These are phyloP conservation scores for Hammondia hammondi DNA, from an alignment of 169 alveolate genomes.

Conservation along the genomic window DNA sequence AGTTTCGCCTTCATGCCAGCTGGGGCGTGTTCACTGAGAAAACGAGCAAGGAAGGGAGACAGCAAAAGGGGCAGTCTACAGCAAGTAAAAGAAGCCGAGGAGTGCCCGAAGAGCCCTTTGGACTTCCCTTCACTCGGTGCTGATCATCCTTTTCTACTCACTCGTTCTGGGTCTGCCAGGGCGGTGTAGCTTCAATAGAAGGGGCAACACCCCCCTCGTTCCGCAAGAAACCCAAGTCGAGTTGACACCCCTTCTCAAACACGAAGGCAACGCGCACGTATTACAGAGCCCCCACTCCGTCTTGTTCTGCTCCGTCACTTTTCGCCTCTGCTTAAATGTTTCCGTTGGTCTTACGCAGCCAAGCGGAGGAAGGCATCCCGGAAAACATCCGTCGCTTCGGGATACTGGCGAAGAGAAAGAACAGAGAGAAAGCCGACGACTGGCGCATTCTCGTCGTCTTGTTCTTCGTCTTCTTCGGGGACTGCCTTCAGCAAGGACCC, in stretches of 20 bases:
- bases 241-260: neutral
- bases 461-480: neutral
- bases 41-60: neutral
- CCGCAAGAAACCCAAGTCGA: no score
- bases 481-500: constrained; percentile 36
- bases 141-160: neutral
- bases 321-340: no score
- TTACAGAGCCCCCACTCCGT: no score
- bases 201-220: no score
- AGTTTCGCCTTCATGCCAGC: constrained; percentile 9
- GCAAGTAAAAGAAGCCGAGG: neutral
- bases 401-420: constrained; percentile 7
- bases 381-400: neutral
- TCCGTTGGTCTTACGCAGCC: neutral
- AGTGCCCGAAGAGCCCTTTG: neutral
- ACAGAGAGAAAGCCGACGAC: constrained; percentile 31
- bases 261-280: no score
- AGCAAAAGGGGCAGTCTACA: neutral
- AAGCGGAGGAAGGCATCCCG: neutral
- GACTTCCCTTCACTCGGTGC: neutral
- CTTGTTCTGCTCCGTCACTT: no score
- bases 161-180: no score
- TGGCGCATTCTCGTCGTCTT: neutral
- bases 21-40: constrained; percentile 27
- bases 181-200: no score